Base-by-base conservation (phyloP, 2,329 filamentous ascomycete genomes). In the Cercospora sp. region DNA sequence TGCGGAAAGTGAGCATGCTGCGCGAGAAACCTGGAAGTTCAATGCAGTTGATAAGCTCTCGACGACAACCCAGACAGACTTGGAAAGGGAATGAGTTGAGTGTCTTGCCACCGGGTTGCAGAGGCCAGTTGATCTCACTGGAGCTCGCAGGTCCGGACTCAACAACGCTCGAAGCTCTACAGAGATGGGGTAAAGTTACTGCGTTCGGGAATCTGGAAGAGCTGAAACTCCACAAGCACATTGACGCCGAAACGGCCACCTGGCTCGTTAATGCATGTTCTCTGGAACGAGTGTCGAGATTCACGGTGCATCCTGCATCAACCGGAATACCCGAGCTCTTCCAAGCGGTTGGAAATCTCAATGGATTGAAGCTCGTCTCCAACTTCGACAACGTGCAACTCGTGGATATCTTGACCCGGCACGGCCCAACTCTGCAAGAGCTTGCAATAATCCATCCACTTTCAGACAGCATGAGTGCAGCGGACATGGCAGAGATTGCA, bases 1-100 rank as follows among this genome's bases (percentile, higher is more conserved):
- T 55, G 51, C 20, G 51, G 51, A 55, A 55, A 55, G 51, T n/a
- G 51, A 55, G 51, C 51, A 26, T 28, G 51, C 51, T 55, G 51
- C 20, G 51, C 13, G 51, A 55, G 23, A 55, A 16, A 30, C 23
- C 26, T 26, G 51, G 51, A 7, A 26, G 20, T 55, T 55, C 51
- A 26, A 8, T 30, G 12, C 23, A 26, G 23, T 12, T 26, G 23
- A 16, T 55, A 26, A 30, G 26, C 20, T 55, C 26, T 2, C 8
- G 51, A 26, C 20, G 51, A 3, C 51, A 30, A 55, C 12, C 12
- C 51, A 30, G 51, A 30, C 51, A 26, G 12, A 55, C 8, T 5
- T 55, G 51, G 51, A 16, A 13, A 3, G 12, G 23, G 9, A 28
- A 1, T 30, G 51, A 55, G 16, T 2, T 55, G 51, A 3, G 16